Evolutionary conservation across 768 basidiomycete species (phyloP).

Genomic region (Pleurotus citrinopileatus): DNA sequence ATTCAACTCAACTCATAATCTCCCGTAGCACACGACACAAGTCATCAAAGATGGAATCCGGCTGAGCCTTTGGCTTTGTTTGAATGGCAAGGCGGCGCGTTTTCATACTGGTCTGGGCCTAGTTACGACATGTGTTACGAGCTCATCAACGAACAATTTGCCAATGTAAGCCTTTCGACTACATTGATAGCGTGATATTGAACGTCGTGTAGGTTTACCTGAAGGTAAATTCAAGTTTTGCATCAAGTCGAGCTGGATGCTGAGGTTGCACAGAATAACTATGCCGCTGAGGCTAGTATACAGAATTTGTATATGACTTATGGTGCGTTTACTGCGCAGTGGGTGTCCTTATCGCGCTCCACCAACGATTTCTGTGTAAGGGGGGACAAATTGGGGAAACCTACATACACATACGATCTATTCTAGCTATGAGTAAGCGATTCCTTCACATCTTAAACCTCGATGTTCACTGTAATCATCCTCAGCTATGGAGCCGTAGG

Average conservation of each 20-base stretch:
- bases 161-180: conserved; percentile 24
- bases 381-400: conserved; percentile 37
- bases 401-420: conserved; percentile 34
- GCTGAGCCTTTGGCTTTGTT: conserved; percentile 34
- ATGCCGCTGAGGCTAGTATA: conserved; percentile 28
- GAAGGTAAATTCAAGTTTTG: too few relatives aligned
- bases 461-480: not conserved
- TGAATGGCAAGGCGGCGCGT: conserved; percentile 36
- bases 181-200: too few relatives aligned
- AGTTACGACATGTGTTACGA: conserved; percentile 31
- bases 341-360: too few relatives aligned
- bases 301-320: conserved; percentile 38
- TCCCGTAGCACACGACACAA: conserved; percentile 30
- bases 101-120: conserved; percentile 37
- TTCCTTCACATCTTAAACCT: not conserved
- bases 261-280: too few relatives aligned
- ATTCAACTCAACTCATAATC: too few relatives aligned
- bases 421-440: conserved; percentile 33
- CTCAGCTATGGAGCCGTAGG: conserved; percentile 26
- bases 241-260: too few relatives aligned
- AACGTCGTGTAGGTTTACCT: too few relatives aligned
- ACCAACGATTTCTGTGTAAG: too few relatives aligned
- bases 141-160: conserved; percentile 35
- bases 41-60: conserved; percentile 29
- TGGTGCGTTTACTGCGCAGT: conserved; percentile 22